Evolutionary conservation across 148 eudicot genomes (phyloP), one percentile per base, ranked within the genome.

Genomic region (Amaranthus palmeri): DNA sequence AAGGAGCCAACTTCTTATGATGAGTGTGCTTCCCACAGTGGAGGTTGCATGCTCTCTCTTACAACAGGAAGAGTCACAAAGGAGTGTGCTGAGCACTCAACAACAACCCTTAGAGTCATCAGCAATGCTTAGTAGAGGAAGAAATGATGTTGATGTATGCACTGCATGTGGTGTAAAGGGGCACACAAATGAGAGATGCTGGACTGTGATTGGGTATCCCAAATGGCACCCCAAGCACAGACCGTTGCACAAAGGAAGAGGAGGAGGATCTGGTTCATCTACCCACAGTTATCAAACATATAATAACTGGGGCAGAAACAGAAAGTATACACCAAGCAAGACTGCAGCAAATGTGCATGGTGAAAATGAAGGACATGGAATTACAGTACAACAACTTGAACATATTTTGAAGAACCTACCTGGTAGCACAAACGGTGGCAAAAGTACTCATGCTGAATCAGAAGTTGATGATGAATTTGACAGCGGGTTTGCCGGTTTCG

Each of bases 31-130:
- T 0, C 48, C 59, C 2, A 40, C 46, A 2, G 46, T 14, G 3
- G 71, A 68, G 6, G 1, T 7, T 4, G 71, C 46, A 1, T 52
- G 44, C 4, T 5, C 10, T 4, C 0, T 0, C 1, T 1, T 68
- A 0, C 66, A 71, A 3, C 68, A 61, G 15, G 75, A 72, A 5
- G 75, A 72, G 9, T 6, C 46, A 0, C 68, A 72, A 15, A 51
- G 58, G 4, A 15, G 51, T 0, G 3, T 61, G 0, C 7, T 72
- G 5, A 17, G 14, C 0, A 8, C 5, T 0, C 3, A 1, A 0
- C 9, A 41, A 2, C 7, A 7, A 0, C 49, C 8, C 0, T 0
- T 3, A 49, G 68, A 52, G 1, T 1, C 58, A 0, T 8, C 42
- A 10, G 48, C 47, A 1, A 15, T 72, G 41, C 57, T n/a, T 4